phyloP scores from a whole-genome alignment of 2,329 filamentous ascomycete genomes.

The Thielaviopsis euricoi region DNA sequence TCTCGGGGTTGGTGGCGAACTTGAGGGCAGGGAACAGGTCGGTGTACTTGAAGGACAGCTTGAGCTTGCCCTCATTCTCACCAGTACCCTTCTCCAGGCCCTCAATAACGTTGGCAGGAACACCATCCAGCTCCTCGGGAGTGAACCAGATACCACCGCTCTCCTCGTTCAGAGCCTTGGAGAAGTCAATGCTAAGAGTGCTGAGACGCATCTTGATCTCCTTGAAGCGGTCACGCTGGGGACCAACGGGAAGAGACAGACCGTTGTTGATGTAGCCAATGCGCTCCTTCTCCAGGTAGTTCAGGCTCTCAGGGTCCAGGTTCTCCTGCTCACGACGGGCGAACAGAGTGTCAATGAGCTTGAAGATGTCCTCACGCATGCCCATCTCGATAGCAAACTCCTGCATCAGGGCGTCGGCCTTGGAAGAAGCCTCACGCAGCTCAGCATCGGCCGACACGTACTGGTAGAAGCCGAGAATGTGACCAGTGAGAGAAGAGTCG shows the following conservation, averaged over 20 bases:
- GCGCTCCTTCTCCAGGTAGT: slow-evolving; percentile 62
- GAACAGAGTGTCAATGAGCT: slow-evolving; percentile 42
- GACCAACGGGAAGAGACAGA: slow-evolving; percentile 51
- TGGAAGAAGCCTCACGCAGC: slow-evolving; percentile 58
- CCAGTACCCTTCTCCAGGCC: slow-evolving; percentile 54
- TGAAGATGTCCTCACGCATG: slow-evolving; percentile 72
- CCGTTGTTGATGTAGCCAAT: slow-evolving; percentile 66
- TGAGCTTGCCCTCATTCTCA: slow-evolving; percentile 57
- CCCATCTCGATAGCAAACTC: slow-evolving; percentile 62
- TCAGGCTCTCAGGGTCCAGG: slow-evolving; percentile 51
- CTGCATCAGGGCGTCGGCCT: slow-evolving; percentile 59
- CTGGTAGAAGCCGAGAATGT: slow-evolving; percentile 67
- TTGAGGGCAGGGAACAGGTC: slow-evolving; percentile 65
- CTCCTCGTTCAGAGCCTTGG: slow-evolving; percentile 72
- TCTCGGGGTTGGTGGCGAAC: slow-evolving; percentile 55
- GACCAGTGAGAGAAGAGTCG: slow-evolving; percentile 35
- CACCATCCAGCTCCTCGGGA: slow-evolving; percentile 54
- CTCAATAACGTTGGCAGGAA: slow-evolving; percentile 53
- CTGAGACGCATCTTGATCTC: slow-evolving; percentile 70
- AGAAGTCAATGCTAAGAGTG: slow-evolving; percentile 56
- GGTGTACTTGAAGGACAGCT: slow-evolving; percentile 69
- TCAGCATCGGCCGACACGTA: slow-evolving; percentile 53
- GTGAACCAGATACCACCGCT: slow-evolving; percentile 69
- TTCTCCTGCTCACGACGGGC: slow-evolving; percentile 30
- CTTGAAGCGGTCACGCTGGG: slow-evolving; percentile 64